These are phyloP conservation scores for Fragilariopsis cylindrus DNA, from an alignment of 108 stramenopile species.

Conservation along the genomic window DNA sequence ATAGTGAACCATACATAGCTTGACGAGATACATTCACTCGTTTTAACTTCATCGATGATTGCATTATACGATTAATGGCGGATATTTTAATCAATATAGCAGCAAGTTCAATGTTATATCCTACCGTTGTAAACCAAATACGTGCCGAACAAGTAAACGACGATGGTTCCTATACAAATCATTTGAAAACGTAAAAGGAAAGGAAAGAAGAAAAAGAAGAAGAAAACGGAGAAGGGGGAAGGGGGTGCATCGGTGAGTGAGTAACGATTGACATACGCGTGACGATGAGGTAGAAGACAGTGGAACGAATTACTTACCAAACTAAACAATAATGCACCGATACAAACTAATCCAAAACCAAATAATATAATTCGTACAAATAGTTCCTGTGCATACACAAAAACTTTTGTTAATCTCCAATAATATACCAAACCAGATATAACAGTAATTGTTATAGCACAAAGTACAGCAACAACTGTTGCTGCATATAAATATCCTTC, in stretches of 20 bases:
- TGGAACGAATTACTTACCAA: neutral
- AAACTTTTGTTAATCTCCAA: too few relatives aligned
- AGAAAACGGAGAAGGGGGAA: too few relatives aligned
- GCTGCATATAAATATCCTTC: slow-evolving; percentile 12
- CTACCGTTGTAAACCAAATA: slow-evolving; percentile 33
- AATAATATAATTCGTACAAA: slow-evolving; percentile 28
- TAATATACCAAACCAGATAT: too few relatives aligned
- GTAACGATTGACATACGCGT: too few relatives aligned
- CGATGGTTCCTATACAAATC: slow-evolving; percentile 15
- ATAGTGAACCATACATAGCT: slow-evolving; percentile 14
- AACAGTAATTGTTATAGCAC: slow-evolving; percentile 2
- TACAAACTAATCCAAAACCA: slow-evolving; percentile 27
- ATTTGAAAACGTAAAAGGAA: neutral
- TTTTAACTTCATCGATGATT: slow-evolving; percentile 15
- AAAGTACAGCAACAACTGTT: slow-evolving; percentile 19
- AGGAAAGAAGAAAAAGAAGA: neutral
- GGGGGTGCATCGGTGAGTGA: too few relatives aligned
- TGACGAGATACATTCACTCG: slow-evolving; percentile 30
- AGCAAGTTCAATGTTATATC: slow-evolving; percentile 34
- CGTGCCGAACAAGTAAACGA: slow-evolving; percentile 16
- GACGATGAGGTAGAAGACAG: too few relatives aligned
- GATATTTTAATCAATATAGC: slow-evolving; percentile 37
- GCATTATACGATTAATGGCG: slow-evolving; percentile 27
- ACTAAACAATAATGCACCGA: slow-evolving; percentile 25
- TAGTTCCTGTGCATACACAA: slow-evolving; percentile 34